Conservation (phyloP, 768 basidiomycete species). For the Collybiopsis confluens region DNA sequence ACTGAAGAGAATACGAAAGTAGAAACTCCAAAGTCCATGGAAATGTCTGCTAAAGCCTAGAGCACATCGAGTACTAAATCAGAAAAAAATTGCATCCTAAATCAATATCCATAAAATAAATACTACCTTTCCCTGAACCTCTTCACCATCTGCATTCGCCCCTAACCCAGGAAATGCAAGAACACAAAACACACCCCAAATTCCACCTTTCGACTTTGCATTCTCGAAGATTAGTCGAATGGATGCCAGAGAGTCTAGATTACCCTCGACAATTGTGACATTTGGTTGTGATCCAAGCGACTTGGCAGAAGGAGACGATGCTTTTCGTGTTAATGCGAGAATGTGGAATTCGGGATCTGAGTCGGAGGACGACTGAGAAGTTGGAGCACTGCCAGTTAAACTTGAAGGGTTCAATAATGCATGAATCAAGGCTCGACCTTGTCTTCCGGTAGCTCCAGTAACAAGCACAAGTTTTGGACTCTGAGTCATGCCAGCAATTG, state of each 20-base stretch:
- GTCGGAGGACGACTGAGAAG: background rate
- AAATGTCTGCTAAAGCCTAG: conserved; percentile 24
- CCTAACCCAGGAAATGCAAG: conserved; percentile 38
- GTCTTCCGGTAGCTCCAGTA: conserved; percentile 33
- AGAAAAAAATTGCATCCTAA: too few relatives aligned
- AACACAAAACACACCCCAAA: conserved; percentile 37
- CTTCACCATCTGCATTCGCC: conserved; percentile 32
- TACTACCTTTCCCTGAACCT: conserved; percentile 35
- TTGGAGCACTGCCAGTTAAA: background rate
- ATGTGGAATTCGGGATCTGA: conserved; percentile 23
- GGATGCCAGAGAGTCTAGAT: conserved; percentile 25
- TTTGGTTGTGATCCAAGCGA: conserved; percentile 18
- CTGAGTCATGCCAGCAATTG: too few relatives aligned
- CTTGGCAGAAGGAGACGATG: conserved; percentile 23
- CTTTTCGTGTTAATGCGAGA: conserved; percentile 32
- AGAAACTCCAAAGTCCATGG: conserved; percentile 25
- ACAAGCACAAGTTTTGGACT: conserved; percentile 24
- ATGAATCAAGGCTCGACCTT: conserved; percentile 29
- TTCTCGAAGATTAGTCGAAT: conserved; percentile 32
- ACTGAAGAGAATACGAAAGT: conserved; percentile 25
- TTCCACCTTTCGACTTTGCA: conserved; percentile 17
- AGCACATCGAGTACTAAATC: too few relatives aligned
- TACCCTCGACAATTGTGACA: conserved; percentile 30
- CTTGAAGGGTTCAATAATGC: conserved; percentile 16
- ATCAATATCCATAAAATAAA: background rate